Evolutionary conservation across 352 stramenopile genomes (phyloP), one percentile per base, ranked within the genome.

Genomic region (Phytopythium litorale): DNA sequence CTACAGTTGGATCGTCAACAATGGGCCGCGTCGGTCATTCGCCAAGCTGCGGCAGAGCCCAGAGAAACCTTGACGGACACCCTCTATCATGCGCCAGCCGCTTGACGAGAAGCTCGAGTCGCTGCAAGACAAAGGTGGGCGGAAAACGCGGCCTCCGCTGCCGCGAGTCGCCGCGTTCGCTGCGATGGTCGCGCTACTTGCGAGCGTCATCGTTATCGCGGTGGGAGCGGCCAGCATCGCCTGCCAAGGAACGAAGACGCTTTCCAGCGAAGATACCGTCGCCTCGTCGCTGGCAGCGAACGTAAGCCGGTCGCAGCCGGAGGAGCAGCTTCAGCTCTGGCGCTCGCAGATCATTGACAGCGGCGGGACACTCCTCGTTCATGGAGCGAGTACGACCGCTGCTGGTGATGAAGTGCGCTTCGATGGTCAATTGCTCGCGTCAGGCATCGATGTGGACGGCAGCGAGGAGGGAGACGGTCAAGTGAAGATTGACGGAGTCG

Each of bases 301-400:
- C 28, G 13, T 12, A 15, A 54, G 48, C 16, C 48, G 11, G 16
- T n/a, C 48, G 25, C 48, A 38, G 3, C 13, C 48, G 7, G 48
- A 54, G 16, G 16, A 54, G 48, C 25, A 54, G 16, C 48, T 54
- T 7, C 9, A 38, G 25, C 13, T 13, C 2, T 54, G 48, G 48
- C 48, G 48, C 48, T 23, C 48, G 48, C 48, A 54, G 28, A 54
- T 54, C 13, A 7, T 37, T 7, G 28, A 25, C 48, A 16, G 25
- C 48, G 25, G 48, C 16, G 48, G 48, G 3, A 37, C 16, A 38
- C 28, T 54, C 13, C 13, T 16, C 15, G 16, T 54, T 25, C 48
- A 54, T 6, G 48, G 48, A 32, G 48, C 48, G 48, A 37, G 25
- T 7, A 54, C 48, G 28, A 54, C 25, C 48, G 48, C 48, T 54